Conservation (phyloP, 2,329 filamentous ascomycete genomes). For the Aspergillus caelatus region DNA sequence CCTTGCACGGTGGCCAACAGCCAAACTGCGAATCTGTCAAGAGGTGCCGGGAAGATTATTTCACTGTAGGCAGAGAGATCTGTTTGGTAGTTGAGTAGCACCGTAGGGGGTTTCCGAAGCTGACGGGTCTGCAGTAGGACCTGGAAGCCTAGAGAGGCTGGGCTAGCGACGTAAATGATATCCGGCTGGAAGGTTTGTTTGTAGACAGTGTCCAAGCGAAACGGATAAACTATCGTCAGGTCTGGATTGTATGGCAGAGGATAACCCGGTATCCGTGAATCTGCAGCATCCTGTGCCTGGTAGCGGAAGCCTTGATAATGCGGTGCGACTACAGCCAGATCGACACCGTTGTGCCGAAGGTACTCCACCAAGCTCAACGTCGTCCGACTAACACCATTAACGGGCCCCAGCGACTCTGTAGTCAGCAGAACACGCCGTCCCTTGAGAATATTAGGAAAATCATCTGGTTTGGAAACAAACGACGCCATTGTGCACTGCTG, state of each 20-base stretch:
- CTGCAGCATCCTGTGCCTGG: background rate
- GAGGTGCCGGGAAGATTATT: slow-evolving; percentile 67
- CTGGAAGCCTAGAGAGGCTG: slow-evolving; percentile 71
- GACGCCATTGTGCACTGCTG: background rate
- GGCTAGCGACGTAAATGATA: slow-evolving; percentile 70
- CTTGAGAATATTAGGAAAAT: slow-evolving; percentile 52
- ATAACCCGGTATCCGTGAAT: slow-evolving; percentile 63
- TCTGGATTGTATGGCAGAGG: slow-evolving; percentile 73
- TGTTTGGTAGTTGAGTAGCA: slow-evolving; percentile 73
- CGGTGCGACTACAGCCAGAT: slow-evolving; percentile 69
- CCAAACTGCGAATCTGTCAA: slow-evolving; percentile 64
- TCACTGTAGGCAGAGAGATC: slow-evolving; percentile 70
- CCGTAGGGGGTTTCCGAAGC: slow-evolving; percentile 57
- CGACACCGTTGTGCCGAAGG: slow-evolving; percentile 63
- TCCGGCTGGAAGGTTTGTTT: slow-evolving; percentile 66
- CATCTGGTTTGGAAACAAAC: background rate
- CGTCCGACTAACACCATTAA: slow-evolving; percentile 73
- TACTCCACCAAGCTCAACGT: slow-evolving; percentile 71
- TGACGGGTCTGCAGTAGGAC: slow-evolving; percentile 70
- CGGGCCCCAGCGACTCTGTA: slow-evolving; percentile 71
- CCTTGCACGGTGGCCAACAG: slow-evolving; percentile 66
- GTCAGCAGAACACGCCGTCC: slow-evolving; percentile 68
- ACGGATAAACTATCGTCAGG: slow-evolving; percentile 69
- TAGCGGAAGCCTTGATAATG: slow-evolving; percentile 52
- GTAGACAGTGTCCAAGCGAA: slow-evolving; percentile 65